A percentile compares a stretch with the other conserved stretches of the same genome.
phyloP scores from a whole-genome alignment of 2,329 filamentous ascomycete genomes.

The Fusarium graminum region DNA sequence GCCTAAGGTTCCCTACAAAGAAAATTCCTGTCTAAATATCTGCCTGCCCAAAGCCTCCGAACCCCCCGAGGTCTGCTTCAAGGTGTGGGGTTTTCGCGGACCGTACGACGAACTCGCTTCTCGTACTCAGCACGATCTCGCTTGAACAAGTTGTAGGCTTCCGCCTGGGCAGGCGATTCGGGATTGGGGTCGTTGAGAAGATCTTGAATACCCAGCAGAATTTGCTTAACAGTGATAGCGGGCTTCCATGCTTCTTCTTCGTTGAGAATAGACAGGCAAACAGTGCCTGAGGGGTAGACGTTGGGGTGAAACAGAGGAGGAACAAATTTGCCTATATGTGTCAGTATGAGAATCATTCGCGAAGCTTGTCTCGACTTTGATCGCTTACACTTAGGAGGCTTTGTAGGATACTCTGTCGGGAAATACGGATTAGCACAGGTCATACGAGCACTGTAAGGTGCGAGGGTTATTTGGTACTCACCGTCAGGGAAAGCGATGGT shows the following conservation, averaged over 20 bases:
- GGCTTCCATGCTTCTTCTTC: constrained; percentile 99
- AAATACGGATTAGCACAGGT: constrained; percentile 28
- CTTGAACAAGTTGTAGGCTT: constrained; percentile 97
- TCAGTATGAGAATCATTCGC: constrained; percentile 27
- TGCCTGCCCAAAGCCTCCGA: constrained; percentile 8
- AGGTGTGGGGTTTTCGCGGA: constrained; percentile 88
- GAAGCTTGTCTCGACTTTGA: background rate
- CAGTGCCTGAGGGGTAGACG: constrained; percentile 97
- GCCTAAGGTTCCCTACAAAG: constrained; percentile 43
- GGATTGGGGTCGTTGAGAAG: constrained; percentile 96
- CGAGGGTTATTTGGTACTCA: constrained; percentile 58
- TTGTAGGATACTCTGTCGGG: constrained; percentile 90
- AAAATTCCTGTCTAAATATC: constrained; percentile 35
- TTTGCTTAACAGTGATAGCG: constrained; percentile 98
- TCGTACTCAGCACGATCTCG: constrained; percentile 90
- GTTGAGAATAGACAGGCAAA: constrained; percentile 96
- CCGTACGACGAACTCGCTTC: constrained; percentile 85
- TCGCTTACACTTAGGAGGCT: constrained; percentile 93
- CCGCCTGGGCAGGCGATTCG: constrained; percentile 94
- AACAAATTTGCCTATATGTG: constrained; percentile 84
- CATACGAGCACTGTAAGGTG: constrained; percentile 4
- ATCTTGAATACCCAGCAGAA: constrained; percentile 94
- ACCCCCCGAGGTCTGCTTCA: constrained; percentile 51
- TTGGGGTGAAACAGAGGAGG: constrained; percentile 98
- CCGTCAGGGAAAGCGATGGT: constrained; percentile 94